Conservation (phyloP, 2,329 filamentous ascomycete genomes). For the Didymella pinodella region DNA sequence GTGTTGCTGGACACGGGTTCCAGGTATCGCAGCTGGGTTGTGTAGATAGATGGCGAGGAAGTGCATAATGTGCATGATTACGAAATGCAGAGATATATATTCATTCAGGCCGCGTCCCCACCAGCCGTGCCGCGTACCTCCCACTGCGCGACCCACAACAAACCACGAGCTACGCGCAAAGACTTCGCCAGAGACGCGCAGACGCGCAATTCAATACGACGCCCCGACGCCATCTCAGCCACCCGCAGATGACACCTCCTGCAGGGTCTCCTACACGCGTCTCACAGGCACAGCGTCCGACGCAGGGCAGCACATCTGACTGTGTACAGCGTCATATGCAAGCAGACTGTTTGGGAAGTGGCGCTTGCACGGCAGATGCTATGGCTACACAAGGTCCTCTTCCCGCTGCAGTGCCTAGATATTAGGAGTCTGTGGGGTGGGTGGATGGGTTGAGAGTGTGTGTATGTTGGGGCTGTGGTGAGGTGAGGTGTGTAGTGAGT, state of each 20-base stretch:
- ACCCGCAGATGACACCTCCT: not conserved
- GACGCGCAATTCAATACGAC: too few relatives aligned
- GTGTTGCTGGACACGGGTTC: not conserved
- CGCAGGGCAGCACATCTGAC: not conserved
- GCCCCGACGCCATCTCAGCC: too few relatives aligned
- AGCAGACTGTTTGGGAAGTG: too few relatives aligned
- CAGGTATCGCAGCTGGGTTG: conserved; percentile 2
- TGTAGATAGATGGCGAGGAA: conserved; percentile 14
- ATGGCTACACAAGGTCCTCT: too few relatives aligned
- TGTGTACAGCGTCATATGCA: not conserved
- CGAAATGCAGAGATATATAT: conserved; percentile 12
- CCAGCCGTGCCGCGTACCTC: conserved; percentile 4
- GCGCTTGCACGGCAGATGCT: too few relatives aligned
- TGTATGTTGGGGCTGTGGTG: too few relatives aligned
- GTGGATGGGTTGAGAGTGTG: too few relatives aligned
- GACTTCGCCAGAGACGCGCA: not conserved
- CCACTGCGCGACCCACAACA: not conserved
- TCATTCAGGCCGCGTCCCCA: not conserved
- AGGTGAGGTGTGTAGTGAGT: too few relatives aligned
- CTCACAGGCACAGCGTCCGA: not conserved
- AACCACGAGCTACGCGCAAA: not conserved
- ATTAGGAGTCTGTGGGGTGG: too few relatives aligned
- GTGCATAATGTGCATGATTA: conserved; percentile 15
- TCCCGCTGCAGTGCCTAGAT: too few relatives aligned
- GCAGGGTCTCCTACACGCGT: not conserved